Evolutionary conservation across 2,329 filamentous ascomycete species (phyloP).

Genomic region (Trichoderma harzianum): DNA sequence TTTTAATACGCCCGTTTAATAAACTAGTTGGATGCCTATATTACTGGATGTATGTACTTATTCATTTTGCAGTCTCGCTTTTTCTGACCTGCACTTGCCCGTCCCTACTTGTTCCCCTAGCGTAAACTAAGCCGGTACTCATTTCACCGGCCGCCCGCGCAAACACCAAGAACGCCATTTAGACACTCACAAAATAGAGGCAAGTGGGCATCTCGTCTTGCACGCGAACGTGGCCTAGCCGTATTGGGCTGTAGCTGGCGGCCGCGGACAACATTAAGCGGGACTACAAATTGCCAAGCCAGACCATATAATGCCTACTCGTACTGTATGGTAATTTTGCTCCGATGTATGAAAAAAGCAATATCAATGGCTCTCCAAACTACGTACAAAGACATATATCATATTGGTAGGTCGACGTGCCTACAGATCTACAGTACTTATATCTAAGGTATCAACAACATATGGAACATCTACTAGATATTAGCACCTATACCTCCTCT

Average conservation of each 20-base stretch:
- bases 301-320: background rate
- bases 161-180: background rate
- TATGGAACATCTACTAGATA: background rate
- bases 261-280: background rate
- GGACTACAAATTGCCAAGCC: background rate
- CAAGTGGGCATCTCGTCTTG: background rate
- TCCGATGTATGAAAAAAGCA: background rate
- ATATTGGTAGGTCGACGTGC: background rate
- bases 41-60: too few species aligned
- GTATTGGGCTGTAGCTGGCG: constrained; percentile 2
- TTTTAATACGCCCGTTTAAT: too few species aligned
- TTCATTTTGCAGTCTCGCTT: too few species aligned
- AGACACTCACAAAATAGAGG: background rate
- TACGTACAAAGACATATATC: background rate
- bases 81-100: too few species aligned
- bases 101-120: background rate
- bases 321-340: background rate
- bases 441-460: background rate
- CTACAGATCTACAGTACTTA: background rate
- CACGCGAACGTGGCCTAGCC: constrained; percentile 6
- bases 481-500: background rate
- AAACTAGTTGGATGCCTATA: too few species aligned
- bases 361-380: background rate
- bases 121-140: background rate
- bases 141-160: background rate